Base-by-base conservation (phyloP, 1,284 basidiomycete genomes). In the Cutaneotrichosporon cavernicola region DNA sequence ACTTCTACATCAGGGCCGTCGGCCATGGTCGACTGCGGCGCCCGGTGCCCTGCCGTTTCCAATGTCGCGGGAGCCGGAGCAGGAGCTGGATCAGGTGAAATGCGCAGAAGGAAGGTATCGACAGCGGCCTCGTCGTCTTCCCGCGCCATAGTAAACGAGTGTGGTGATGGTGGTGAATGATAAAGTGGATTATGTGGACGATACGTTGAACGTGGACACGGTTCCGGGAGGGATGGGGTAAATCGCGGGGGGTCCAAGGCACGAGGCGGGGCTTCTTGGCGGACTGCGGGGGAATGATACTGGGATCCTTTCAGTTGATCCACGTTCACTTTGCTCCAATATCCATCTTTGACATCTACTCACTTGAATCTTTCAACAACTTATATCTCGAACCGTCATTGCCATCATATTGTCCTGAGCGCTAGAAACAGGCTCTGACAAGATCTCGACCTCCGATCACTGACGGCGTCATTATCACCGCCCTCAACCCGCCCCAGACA, bases 51-150 rank as follows among this genome's bases (percentile, higher is more conserved):
- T 46, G 43, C 43, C 13, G 38, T 40, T 46, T 46, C 43, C 43
- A 18, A 46, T 4, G 43, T 16, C 18, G 43, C 43, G n/a, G 43
- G 43, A 18, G 40, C 40, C 16, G 40, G 40, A 18, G 40, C 40
- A 9, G 40, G 40, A 18, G 43, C 18, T 16, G 43, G 18, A 36
- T 36, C 34, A 46, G 43, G 43, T 5, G 49, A 50, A 3, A 22
- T 30, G 49, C 14, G 22, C 22, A 18, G 34, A 4, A 55, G 34
- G 6, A 36, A 16, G 7, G 53, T 32, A 34, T 55, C 53, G 53
- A 55, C 53, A n/a, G 34, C 18, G 7, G 32, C 34, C 53, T 55
- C 53, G 34, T 55, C 53, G 34, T 55, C 53, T 18, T 38, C 34
- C 10, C 34, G 32, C 11, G 53, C 11, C 53, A 55, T 50, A 22